phyloP scores from a whole-genome alignment of 192 early-diverging fungal species.

The Gaertneriomyces sp. region DNA sequence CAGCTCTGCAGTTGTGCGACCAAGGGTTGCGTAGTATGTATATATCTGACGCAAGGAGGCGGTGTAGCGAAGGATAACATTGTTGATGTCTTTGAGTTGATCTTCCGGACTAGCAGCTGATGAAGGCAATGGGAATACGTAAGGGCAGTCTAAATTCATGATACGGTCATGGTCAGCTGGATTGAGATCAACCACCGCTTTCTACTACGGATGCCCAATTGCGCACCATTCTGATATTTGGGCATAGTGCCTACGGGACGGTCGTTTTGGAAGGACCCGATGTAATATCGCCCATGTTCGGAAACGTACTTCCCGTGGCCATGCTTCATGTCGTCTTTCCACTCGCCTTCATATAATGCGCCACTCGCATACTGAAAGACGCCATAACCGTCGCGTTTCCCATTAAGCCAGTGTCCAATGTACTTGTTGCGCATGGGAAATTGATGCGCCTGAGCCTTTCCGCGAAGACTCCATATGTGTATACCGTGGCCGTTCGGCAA shows the following conservation, averaged over 20 bases:
- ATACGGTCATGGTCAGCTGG: not conserved
- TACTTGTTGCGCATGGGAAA: slow-evolving; percentile 43
- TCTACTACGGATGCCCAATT: too few relatives aligned
- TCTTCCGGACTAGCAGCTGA: slow-evolving; percentile 22
- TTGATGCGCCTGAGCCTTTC: slow-evolving; percentile 28
- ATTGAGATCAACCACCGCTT: not conserved
- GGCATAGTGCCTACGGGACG: slow-evolving; percentile 21
- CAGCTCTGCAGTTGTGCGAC: not conserved
- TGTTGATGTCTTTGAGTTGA: slow-evolving; percentile 36
- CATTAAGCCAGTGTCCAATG: slow-evolving; percentile 44
- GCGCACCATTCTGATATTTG: slow-evolving; percentile 40
- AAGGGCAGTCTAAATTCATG: slow-evolving; percentile 31
- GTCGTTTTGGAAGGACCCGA: slow-evolving; percentile 46
- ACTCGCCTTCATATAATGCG: slow-evolving; percentile 49
- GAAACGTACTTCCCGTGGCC: slow-evolving; percentile 43
- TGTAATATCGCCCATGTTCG: slow-evolving; percentile 47
- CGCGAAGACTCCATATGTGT: slow-evolving; percentile 41
- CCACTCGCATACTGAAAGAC: slow-evolving; percentile 53
- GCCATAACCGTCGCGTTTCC: slow-evolving; percentile 46
- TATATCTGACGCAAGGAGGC: slow-evolving; percentile 44
- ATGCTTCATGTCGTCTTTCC: slow-evolving; percentile 51
- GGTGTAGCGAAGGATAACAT: slow-evolving; percentile 43
- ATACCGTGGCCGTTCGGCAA: slow-evolving; percentile 44
- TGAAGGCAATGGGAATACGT: slow-evolving; percentile 32
- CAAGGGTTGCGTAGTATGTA: slow-evolving; percentile 26